Evolutionary conservation across 768 basidiomycete genomes (phyloP).

Genomic region (Trametes sanguinea): DNA sequence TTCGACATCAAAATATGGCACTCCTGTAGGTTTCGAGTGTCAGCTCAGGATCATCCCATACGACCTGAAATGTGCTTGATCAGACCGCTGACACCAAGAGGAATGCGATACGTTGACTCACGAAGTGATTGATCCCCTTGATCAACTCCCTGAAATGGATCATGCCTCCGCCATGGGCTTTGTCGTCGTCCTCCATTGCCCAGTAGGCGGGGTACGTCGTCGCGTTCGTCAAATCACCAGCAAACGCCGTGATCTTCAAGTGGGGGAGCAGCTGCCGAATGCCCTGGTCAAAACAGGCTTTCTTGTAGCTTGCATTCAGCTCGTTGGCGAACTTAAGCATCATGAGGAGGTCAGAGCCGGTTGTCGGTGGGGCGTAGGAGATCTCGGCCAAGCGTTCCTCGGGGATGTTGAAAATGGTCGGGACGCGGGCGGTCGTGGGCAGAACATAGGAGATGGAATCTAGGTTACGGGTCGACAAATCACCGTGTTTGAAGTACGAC

Average conservation of each 20-base stretch:
- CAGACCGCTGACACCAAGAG: not conserved
- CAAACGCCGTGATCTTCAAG: slow-evolving; percentile 2
- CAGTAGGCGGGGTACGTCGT: slow-evolving; percentile 15
- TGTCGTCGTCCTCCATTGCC: slow-evolving; percentile 26
- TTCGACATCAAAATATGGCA: too few relatives aligned
- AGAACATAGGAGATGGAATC: slow-evolving; percentile 4
- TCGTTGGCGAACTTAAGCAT: not conserved
- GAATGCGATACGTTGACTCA: slow-evolving; percentile 10
- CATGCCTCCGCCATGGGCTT: slow-evolving; percentile 8
- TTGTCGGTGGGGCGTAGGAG: not conserved
- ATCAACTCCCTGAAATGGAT: slow-evolving; percentile 20
- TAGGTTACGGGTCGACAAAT: slow-evolving; percentile 6
- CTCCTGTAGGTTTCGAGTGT: not conserved
- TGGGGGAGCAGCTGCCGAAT: slow-evolving; percentile 7
- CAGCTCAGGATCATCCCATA: not conserved
- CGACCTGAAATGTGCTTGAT: not conserved
- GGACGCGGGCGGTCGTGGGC: not conserved
- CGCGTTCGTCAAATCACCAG: not conserved
- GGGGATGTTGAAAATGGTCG: slow-evolving; percentile 5
- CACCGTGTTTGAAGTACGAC: slow-evolving; percentile 13
- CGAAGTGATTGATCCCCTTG: slow-evolving; percentile 30
- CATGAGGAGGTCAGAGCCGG: not conserved
- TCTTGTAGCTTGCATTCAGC: slow-evolving; percentile 8
- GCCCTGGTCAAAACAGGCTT: slow-evolving; percentile 12
- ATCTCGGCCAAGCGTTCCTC: not conserved